Evolutionary conservation across 148 eudicot genomes (phyloP).

Genomic region (Chenopodium formosanum): DNA sequence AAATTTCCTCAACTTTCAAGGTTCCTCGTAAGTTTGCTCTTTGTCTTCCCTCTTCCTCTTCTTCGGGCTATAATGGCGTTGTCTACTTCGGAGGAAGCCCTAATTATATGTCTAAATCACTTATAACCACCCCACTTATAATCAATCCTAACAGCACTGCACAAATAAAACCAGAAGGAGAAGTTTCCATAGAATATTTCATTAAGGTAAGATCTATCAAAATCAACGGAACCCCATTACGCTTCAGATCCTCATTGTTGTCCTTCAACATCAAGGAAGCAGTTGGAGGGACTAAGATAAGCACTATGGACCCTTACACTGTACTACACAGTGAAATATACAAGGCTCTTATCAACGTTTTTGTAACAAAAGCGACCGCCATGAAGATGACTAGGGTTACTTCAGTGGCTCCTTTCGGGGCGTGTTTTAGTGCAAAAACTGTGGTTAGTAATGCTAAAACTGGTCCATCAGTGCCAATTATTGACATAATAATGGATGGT

Average conservation of each 20-base stretch:
- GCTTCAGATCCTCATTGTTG: constrained; percentile 29
- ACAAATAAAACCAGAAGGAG: constrained; percentile 24
- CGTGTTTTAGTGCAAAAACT: constrained; percentile 38
- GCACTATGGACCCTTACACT: constrained; percentile 43
- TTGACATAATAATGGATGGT: constrained; percentile 13
- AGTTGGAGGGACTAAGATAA: constrained; percentile 34
- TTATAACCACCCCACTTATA: constrained; percentile 35
- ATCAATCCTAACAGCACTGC: constrained; percentile 38
- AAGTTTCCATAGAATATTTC: constrained; percentile 37
- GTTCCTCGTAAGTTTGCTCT: constrained; percentile 41
- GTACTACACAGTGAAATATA: constrained; percentile 40
- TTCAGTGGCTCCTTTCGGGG: constrained; percentile 44
- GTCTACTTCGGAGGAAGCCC: constrained; percentile 40
- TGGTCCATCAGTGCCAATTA: too few relatives aligned
- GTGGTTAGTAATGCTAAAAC: constrained; percentile 1
- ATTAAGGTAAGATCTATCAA: constrained; percentile 35
- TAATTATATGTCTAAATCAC: constrained; percentile 23
- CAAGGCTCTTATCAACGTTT: constrained; percentile 33
- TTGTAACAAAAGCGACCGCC: constrained; percentile 31
- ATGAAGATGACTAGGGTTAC: constrained; percentile 41
- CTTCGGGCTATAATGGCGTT: constrained; percentile 23
- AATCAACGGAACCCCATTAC: constrained; percentile 26
- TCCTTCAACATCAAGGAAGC: constrained; percentile 27
- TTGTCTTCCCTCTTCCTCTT: constrained; percentile 36
- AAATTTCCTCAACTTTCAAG: constrained; percentile 28